Evolutionary conservation across 768 basidiomycete genomes (phyloP), one percentile per base, ranked within the genome.

Genomic region (Guyanaporus albipodus): DNA sequence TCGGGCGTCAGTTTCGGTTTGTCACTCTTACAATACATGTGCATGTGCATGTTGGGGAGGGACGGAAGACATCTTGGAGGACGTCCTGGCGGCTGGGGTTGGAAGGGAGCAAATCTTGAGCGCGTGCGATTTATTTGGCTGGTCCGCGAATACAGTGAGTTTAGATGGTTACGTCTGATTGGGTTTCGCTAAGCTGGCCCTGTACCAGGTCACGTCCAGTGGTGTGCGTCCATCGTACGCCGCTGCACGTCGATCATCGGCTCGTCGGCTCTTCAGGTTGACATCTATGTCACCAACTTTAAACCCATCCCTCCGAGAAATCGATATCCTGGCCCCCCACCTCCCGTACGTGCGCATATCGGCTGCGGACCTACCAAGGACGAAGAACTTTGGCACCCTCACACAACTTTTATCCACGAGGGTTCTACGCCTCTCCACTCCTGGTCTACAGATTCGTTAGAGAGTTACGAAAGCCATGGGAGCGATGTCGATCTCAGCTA

Each of bases 111-210:
- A 45, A 67, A 66, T 34, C 79, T 76, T 6, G 67, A 57, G 26
- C 73, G 88, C 5, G 75, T 88, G 1, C 72, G 87, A 15, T 87
- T 90, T 52, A 73, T 89, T 3, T 90, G 87, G 87, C 74, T 88
- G 35, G 70, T 87, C 18, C 73, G 85, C 31, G 88, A 89, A 57
- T 88, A 81, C 57, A 75, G 86, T 87, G 48, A 65, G 83, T 70
- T 2, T 12, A 3, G 21, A 44, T 35, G 12, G 17, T 43, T 19
- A 9, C 36, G 17, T 31, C n/a, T 46, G 27, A 19, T 18, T 6
- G 34, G 18, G 26, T 19, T 6, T 19, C 15, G 19, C 41, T 24
- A 8, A 51, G 29, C 15, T 38, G 19, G 31, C 32, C n/a, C 37
- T 28, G 21, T 14, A 17, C 28, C 35, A 87, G 86, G 82, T 17